A percentile compares a stretch with the other conserved stretches of the same genome.
Evolutionary conservation across 2,329 filamentous ascomycete species (phyloP).

Genomic region (Trichoderma sp.): DNA sequence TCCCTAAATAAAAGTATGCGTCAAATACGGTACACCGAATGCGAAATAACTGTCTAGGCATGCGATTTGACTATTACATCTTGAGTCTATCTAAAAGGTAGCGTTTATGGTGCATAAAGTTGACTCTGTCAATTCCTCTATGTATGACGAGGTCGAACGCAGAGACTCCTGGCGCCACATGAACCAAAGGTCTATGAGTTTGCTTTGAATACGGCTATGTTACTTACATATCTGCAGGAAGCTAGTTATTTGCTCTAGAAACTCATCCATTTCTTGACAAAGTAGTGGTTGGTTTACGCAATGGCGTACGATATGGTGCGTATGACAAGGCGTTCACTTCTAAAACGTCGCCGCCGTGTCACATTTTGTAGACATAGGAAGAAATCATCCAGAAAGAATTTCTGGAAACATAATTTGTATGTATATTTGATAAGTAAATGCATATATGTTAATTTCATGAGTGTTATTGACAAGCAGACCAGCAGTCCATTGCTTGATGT

Average conservation of each 20-base stretch:
- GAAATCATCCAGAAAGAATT: background rate
- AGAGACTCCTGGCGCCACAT: background rate
- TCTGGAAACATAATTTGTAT: background rate
- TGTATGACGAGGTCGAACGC: background rate
- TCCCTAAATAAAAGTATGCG: background rate
- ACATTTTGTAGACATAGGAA: background rate
- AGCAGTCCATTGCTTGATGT: background rate
- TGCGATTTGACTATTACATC: background rate
- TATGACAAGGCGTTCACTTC: background rate
- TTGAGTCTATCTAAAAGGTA: background rate
- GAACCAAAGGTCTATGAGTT: background rate
- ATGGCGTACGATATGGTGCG: background rate
- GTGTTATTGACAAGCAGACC: background rate
- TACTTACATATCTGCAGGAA: background rate
- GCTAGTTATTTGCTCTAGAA: fast-evolving
- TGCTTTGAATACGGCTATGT: background rate
- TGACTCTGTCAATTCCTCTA: background rate
- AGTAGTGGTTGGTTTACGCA: background rate
- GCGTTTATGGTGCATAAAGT: background rate
- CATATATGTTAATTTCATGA: background rate
- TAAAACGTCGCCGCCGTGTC: background rate
- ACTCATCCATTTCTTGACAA: background rate
- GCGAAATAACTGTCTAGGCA: background rate
- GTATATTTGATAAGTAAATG: background rate
- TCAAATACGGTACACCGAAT: background rate